Evolutionary conservation across 1,284 basidiomycete genomes (phyloP).

Genomic region (Fomitopsis palustris): DNA sequence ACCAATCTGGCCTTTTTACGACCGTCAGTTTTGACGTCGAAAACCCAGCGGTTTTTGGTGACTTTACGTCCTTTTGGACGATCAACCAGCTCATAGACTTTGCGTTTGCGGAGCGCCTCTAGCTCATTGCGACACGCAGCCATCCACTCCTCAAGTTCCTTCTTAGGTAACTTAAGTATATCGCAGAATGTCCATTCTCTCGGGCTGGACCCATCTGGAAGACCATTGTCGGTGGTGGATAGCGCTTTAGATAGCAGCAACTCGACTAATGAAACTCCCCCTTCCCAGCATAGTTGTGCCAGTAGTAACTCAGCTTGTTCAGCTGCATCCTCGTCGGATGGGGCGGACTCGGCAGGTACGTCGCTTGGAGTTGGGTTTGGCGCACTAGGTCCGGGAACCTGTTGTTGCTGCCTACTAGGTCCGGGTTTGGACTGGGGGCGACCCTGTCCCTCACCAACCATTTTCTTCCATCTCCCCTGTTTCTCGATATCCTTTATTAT

Average conservation of each 20-base stretch:
- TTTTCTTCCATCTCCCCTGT: constrained; percentile 5
- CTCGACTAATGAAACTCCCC: constrained; percentile 5
- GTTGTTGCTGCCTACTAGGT: background rate
- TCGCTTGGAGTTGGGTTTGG: background rate
- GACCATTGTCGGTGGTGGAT: background rate
- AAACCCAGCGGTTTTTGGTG: constrained; percentile 22
- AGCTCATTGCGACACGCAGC: constrained; percentile 7
- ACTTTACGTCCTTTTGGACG: constrained; percentile 14
- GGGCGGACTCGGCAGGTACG: background rate
- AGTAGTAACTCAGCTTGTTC: background rate
- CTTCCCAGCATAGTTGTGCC: constrained; percentile 9
- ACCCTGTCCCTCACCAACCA: constrained; percentile 3
- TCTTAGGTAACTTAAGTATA: constrained; percentile 4
- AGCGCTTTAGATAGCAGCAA: background rate
- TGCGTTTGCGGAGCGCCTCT: constrained; percentile 8
- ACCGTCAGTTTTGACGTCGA: constrained; percentile 18
- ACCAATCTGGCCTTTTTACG: constrained; percentile 6
- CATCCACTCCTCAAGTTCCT: constrained; percentile 8
- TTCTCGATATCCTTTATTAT: constrained; percentile 8
- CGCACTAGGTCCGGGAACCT: constrained; percentile 5
- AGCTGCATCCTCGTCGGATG: background rate
- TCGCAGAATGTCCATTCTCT: constrained; percentile 17
- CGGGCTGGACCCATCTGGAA: background rate
- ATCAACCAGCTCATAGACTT: constrained; percentile 19
- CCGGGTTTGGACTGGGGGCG: background rate